Percentiles rank a stretch among this genome's conserved stretches.
phyloP scores from a whole-genome alignment of 2,329 filamentous ascomycete genomes.

The Pseudogymnoascus sp. region DNA sequence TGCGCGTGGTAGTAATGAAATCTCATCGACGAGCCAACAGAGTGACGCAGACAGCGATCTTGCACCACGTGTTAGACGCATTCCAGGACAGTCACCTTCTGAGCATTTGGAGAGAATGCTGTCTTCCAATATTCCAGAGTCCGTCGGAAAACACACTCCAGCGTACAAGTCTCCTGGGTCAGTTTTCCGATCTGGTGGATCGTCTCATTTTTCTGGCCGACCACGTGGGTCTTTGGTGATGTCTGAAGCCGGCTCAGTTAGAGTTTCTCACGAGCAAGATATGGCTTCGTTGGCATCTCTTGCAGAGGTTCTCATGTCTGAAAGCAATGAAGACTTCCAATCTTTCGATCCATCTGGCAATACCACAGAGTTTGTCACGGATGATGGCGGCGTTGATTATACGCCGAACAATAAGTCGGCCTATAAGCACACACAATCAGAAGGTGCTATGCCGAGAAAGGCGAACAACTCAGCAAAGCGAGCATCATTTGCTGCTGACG shows the following conservation, averaged over 20 bases:
- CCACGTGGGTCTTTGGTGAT: neutral
- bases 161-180: neutral
- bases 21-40: neutral
- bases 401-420: neutral
- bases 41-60: neutral
- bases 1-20: neutral
- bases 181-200: neutral
- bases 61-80: neutral
- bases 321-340: neutral
- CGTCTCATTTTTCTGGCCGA: neutral
- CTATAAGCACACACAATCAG: neutral
- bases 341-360: neutral
- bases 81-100: slow-evolving; percentile 3
- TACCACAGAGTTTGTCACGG: neutral
- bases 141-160: neutral
- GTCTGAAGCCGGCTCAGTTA: neutral
- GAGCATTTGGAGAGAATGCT: neutral
- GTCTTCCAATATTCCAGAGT: neutral
- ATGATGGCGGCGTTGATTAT: neutral
- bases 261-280: slow-evolving; percentile 23
- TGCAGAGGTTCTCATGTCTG: slow-evolving; percentile 16
- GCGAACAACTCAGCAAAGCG: neutral
- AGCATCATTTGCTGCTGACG: neutral
- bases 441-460: neutral
- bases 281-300: slow-evolving; percentile 21